A percentile compares a stretch with the other conserved stretches of the same genome.
Evolutionary conservation across 2,329 filamentous ascomycete species (phyloP).

Genomic region (Diplodia scrobiculata): DNA sequence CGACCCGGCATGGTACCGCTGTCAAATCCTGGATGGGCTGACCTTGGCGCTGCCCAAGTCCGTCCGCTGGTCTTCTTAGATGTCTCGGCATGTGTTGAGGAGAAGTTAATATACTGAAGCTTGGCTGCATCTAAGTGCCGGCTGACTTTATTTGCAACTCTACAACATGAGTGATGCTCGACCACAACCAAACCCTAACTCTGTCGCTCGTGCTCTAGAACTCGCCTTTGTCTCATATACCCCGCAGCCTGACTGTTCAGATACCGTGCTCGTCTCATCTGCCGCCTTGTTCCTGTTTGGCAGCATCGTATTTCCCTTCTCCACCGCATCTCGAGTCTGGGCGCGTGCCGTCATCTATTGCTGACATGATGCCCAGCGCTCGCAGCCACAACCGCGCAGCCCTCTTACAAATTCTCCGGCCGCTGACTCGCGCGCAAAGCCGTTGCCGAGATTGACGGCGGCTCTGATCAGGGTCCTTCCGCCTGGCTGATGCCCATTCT

Average conservation of each 20-base stretch:
- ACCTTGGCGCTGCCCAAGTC: neutral
- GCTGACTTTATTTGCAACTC: neutral
- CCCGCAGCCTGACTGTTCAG: neutral
- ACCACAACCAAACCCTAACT: neutral
- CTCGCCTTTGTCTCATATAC: neutral
- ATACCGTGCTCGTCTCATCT: constrained; percentile 5
- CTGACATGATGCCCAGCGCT: neutral
- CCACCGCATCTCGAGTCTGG: neutral
- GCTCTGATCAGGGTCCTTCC: constrained; percentile 9
- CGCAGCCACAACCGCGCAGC: constrained; percentile 11
- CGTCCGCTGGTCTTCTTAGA: neutral
- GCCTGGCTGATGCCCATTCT: constrained; percentile 7
- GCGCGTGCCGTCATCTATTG: neutral
- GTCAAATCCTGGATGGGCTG: neutral
- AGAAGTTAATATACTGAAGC: neutral
- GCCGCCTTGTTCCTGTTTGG: constrained; percentile 5
- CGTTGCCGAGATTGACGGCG: constrained; percentile 12
- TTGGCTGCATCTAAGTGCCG: neutral
- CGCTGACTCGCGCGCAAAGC: neutral
- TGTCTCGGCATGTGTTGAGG: neutral
- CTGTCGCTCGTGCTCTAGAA: neutral
- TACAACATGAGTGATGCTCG: neutral
- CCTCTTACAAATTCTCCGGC: constrained; percentile 11
- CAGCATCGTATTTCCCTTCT: neutral
- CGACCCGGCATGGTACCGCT: constrained; percentile 5